Evolutionary conservation across 2,329 filamentous ascomycete genomes (phyloP), one percentile per base, ranked within the genome.

Genomic region (Coniella lustricola): DNA sequence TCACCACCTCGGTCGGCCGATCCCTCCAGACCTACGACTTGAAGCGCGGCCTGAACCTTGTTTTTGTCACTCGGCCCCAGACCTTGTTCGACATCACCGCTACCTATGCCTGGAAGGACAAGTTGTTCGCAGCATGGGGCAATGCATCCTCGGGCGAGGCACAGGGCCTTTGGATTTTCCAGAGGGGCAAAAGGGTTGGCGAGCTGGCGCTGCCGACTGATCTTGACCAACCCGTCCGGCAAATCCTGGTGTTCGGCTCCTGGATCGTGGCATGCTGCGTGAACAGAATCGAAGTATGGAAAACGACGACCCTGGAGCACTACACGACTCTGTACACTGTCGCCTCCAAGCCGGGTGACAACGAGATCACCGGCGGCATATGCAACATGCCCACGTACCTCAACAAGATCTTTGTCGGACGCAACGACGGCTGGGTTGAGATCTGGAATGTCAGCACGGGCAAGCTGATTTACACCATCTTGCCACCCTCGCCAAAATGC

Each of bases 391-490:
- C 91, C 1, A 97, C 93, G 0, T 95, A 90, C 65, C 68, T 98
- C 52, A 98, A 98, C 74, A 98, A 98, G 67, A 79, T 98, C 38
- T 89, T 97, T 56, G 86, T 89, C 3, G 94, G 89, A 9, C 83
- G 89, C 59, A 79, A 79, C 54, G 90, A 98, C 64, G 93, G 93
- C 7, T 85, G 83, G 65, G 84, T 96, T 8, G 93, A 98, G 62
- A 95, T 98, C 44, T 98, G 93, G 91, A 98, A 98, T 62, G 73
- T 98, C 52, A 94, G 86, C 62, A 95, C 88, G 3, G 90, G 80
- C 41, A 95, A 94, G 65, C 75, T 96, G 46, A 81, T 98, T 22
- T 94, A 96, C 66, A 94, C 90, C 2, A 84, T 98, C 44, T 71
- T 93, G 13, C 87, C 93, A 1, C 83, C 87, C 0, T 77, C 79